Evolutionary conservation across 2,329 filamentous ascomycete genomes (phyloP).

Genomic region (Tolypocladium tropicale): DNA sequence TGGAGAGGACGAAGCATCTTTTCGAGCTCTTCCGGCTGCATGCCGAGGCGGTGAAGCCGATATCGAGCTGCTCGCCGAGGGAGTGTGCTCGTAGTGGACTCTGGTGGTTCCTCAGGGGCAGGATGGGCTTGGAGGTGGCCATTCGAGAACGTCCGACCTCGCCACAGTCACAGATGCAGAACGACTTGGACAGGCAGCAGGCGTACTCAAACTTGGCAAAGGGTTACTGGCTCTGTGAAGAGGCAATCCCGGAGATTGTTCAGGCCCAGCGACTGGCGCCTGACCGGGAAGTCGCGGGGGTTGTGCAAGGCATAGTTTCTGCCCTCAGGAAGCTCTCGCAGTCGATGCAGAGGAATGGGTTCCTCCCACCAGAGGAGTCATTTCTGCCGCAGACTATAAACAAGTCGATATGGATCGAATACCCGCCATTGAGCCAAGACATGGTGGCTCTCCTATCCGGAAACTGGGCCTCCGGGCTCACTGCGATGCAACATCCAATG

Average conservation of each 20-base stretch:
- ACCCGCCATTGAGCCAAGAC: constrained; percentile 63
- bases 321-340: constrained; percentile 64
- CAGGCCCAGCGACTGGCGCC: constrained; percentile 29
- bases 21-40: constrained; percentile 68
- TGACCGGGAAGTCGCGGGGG: constrained; percentile 38
- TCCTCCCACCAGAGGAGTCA: constrained; percentile 60
- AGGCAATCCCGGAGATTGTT: constrained; percentile 39
- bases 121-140: constrained; percentile 61
- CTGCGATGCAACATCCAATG: constrained; percentile 34
- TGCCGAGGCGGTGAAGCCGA: constrained; percentile 60
- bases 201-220: constrained; percentile 81
- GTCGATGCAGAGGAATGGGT: constrained; percentile 76
- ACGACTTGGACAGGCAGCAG: constrained; percentile 54
- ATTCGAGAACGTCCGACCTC: constrained; percentile 51
- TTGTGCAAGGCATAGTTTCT: constrained; percentile 46
- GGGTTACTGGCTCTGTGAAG: constrained; percentile 66
- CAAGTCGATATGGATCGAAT: constrained; percentile 71
- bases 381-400: constrained; percentile 70
- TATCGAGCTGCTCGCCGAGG: constrained; percentile 50
- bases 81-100: constrained; percentile 63
- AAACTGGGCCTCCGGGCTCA: constrained; percentile 38
- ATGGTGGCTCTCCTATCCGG: constrained; percentile 61
- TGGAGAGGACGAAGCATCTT: constrained; percentile 59
- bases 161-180: constrained; percentile 42
- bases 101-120: constrained; percentile 87